These are phyloP conservation scores for Chlorella sp. DNA, from an alignment of 139 green algal genomes.

Conservation along the genomic window DNA sequence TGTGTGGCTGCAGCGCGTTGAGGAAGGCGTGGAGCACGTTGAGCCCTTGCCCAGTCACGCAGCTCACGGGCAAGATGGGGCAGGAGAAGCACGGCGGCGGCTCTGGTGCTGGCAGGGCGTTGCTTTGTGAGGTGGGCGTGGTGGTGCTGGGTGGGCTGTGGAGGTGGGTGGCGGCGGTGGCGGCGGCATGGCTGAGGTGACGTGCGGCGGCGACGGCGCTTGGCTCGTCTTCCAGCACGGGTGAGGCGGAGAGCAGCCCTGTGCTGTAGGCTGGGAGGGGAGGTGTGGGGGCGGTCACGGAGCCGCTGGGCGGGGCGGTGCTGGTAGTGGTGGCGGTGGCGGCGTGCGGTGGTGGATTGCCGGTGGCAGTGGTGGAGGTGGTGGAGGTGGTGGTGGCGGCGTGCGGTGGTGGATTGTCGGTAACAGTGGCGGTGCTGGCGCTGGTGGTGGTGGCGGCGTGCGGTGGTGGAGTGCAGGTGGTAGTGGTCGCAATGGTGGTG, in stretches of 20 bases:
- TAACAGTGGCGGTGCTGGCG: no score
- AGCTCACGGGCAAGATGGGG: conserved; percentile 61
- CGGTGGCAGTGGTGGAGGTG: no score
- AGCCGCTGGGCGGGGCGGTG: no score
- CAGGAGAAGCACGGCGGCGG: not conserved
- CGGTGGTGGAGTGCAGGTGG: not conserved
- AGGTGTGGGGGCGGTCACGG: no score
- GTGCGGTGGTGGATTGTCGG: no score
- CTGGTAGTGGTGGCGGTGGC: no score
- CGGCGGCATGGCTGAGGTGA: not conserved
- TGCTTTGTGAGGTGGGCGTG: not conserved
- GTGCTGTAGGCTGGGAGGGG: no score
- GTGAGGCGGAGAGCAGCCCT: not conserved
- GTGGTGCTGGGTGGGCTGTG: conserved; percentile 1
- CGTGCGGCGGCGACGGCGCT: not conserved
- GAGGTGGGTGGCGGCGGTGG: conserved; percentile 3
- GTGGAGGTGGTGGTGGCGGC: no score
- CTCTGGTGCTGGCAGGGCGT: not conserved
- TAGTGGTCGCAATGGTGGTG: not conserved
- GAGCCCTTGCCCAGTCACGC: conserved; percentile 55
- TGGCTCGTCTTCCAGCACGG: conserved; percentile 7
- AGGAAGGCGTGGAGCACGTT: conserved; percentile 69
- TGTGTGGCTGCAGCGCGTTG: conserved; percentile 28
- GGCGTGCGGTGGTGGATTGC: no score
- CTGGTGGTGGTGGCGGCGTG: no score